Percentiles rank a stretch among this genome's conserved stretches.
phyloP scores from a whole-genome alignment of 2,329 filamentous ascomycete species.

The Chrysoporthe puriensis region DNA sequence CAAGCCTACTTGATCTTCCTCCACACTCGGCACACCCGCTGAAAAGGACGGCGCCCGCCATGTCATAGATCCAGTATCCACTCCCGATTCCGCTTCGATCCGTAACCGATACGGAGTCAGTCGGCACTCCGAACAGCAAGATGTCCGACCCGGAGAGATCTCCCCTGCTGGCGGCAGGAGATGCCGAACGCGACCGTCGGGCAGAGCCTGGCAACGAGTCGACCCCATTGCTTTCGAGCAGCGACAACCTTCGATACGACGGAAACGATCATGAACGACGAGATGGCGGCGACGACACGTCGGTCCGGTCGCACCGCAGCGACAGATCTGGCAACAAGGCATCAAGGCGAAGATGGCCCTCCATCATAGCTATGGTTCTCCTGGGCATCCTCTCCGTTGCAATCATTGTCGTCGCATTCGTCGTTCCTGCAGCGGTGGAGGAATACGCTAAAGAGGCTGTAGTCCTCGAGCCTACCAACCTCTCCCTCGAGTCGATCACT shows the following conservation, averaged over 20 bases:
- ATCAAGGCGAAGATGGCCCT: slow-evolving; percentile 70
- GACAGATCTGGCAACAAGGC: slow-evolving; percentile 38
- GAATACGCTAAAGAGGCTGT: slow-evolving; percentile 84
- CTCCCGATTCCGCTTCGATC: background rate
- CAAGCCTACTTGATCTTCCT: background rate
- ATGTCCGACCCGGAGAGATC: slow-evolving; percentile 53
- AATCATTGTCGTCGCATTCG: slow-evolving; percentile 79
- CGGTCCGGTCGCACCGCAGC: slow-evolving; percentile 36
- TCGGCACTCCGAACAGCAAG: background rate
- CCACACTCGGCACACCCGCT: slow-evolving; percentile 12
- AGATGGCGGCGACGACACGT: slow-evolving; percentile 37
- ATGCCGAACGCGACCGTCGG: slow-evolving; percentile 34
- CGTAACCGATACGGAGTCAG: slow-evolving; percentile 5
- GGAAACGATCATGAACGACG: slow-evolving; percentile 40
- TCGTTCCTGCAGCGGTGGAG: slow-evolving; percentile 78
- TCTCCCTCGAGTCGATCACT: slow-evolving; percentile 87
- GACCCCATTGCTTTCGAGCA: slow-evolving; percentile 55
- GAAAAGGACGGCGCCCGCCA: slow-evolving; percentile 19
- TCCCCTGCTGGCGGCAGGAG: slow-evolving; percentile 46
- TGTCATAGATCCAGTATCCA: slow-evolving; percentile 10
- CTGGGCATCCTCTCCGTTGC: slow-evolving; percentile 65
- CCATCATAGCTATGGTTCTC: slow-evolving; percentile 70
- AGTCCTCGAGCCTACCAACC: slow-evolving; percentile 78
- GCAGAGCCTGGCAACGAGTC: slow-evolving; percentile 44
- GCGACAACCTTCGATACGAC: slow-evolving; percentile 44